A percentile compares a stretch with the other conserved stretches of the same genome.
Evolutionary conservation across 2,329 filamentous ascomycete genomes (phyloP).

Genomic region (Arachnomyces sp.): DNA sequence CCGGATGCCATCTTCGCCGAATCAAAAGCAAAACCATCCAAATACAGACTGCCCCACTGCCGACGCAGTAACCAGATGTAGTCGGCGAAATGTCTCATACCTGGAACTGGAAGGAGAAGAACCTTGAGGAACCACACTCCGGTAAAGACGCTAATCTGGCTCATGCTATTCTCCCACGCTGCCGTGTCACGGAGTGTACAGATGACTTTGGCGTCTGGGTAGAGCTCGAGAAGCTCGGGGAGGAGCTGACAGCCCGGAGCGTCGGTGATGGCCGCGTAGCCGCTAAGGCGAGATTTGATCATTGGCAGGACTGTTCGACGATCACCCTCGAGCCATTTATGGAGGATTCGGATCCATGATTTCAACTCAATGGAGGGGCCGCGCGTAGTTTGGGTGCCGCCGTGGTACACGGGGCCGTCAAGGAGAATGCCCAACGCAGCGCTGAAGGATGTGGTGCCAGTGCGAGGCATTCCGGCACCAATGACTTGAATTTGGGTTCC

Average conservation of each 20-base stretch:
- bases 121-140: constrained; percentile 6
- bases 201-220: constrained; percentile 43
- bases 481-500: not conserved
- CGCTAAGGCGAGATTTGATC: constrained; percentile 17
- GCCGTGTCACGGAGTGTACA: constrained; percentile 33
- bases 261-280: constrained; percentile 43
- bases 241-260: constrained; percentile 35
- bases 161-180: no score
- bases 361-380: no score
- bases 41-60: constrained; percentile 2
- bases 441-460: constrained; percentile 44
- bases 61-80: constrained; percentile 5
- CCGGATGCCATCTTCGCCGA: constrained; percentile 3
- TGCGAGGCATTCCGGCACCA: constrained; percentile 14
- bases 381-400: constrained; percentile 42
- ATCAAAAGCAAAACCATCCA: constrained; percentile 10
- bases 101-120: constrained; percentile 5
- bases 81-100: not conserved
- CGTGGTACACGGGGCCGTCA: constrained; percentile 42
- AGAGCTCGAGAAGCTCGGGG: constrained; percentile 40
- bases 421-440: constrained; percentile 41
- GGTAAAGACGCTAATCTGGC: constrained; percentile 15
- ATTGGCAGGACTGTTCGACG: no score
- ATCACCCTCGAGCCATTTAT: no score
- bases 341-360: no score